Conservation (phyloP, 768 basidiomycete genomes). For the Phanerodontia chrysosporium region DNA sequence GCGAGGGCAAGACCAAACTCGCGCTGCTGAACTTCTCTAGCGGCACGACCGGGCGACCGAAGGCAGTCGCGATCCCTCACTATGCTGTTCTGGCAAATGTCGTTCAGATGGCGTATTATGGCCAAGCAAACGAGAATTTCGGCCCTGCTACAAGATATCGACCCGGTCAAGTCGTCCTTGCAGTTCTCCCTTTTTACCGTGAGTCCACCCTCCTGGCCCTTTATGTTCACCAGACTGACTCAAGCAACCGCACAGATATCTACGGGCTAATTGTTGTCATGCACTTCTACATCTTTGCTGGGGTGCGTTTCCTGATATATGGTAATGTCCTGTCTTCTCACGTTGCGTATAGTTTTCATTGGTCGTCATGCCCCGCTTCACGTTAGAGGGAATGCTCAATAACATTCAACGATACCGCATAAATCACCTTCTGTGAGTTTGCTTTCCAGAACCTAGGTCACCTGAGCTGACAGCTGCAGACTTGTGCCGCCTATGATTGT, state of each 20-base stretch:
- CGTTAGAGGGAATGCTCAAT: conserved; percentile 27
- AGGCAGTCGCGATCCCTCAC: conserved; percentile 44
- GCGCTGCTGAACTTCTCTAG: conserved; percentile 74
- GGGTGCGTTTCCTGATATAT: conserved; percentile 16
- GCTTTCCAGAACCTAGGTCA: not conserved
- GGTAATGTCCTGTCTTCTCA: not conserved
- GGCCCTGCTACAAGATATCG: conserved; percentile 28
- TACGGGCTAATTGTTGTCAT: conserved; percentile 29
- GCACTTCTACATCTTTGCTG: conserved; percentile 25
- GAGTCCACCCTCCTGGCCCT: not conserved
- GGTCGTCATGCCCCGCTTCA: conserved; percentile 32
- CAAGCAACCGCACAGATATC: conserved; percentile 37
- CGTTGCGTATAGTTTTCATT: conserved; percentile 20
- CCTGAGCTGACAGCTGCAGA: conserved; percentile 10
- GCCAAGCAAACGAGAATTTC: conserved; percentile 28
- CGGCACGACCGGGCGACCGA: conserved; percentile 72
- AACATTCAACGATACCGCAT: conserved; percentile 33
- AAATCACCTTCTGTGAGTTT: conserved; percentile 27
- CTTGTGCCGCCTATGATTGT: conserved; percentile 34
- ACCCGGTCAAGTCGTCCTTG: conserved; percentile 55
- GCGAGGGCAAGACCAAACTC: conserved; percentile 65
- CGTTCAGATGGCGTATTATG: conserved; percentile 23
- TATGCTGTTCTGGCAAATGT: conserved; percentile 31
- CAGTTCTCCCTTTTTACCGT: conserved; percentile 31
- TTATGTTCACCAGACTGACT: not conserved